Evolutionary conservation across 306 rosid species (phyloP).

Genomic region (Cicer cuneatum): DNA sequence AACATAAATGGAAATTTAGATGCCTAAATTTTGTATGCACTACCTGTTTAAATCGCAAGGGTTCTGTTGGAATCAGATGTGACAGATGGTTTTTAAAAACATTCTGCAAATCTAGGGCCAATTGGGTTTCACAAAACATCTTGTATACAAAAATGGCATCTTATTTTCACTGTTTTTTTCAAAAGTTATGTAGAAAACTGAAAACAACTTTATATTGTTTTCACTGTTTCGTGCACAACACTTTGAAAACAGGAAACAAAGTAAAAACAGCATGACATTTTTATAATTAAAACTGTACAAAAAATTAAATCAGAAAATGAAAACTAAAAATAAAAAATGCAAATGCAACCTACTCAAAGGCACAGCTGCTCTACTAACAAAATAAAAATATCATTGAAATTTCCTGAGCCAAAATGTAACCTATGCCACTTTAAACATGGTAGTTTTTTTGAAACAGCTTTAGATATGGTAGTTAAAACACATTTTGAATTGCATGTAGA

Average conservation of each 20-base stretch:
- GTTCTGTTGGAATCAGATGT: not conserved
- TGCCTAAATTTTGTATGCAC: slow-evolving; percentile 4
- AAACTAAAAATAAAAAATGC: not conserved
- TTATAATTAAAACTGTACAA: not conserved
- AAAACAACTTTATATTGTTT: not conserved
- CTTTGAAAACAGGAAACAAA: slow-evolving; percentile 9
- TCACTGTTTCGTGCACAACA: not conserved
- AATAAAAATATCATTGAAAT: slow-evolving; percentile 3
- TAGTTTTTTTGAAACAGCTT: not conserved
- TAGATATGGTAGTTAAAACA: slow-evolving; percentile 11
- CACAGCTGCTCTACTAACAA: slow-evolving; percentile 15
- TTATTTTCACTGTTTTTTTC: not conserved
- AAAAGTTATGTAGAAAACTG: not conserved
- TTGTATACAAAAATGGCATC: slow-evolving; percentile 1
- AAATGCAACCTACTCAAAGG: slow-evolving; percentile 6
- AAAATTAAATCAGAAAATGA: not conserved
- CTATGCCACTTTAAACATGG: slow-evolving; percentile 17
- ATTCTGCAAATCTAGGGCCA: not conserved
- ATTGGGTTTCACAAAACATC: not conserved
- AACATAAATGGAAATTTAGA: not conserved
- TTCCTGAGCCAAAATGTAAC: slow-evolving; percentile 31
- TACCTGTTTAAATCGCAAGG: not conserved
- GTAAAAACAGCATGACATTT: not conserved
- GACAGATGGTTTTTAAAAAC: not conserved
- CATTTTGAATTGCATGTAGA: slow-evolving; percentile 23